Percentiles rank a stretch among this genome's conserved stretches.
Evolutionary conservation across 2,329 filamentous ascomycete species (phyloP).

Genomic region (Sarocladium brachiariae): DNA sequence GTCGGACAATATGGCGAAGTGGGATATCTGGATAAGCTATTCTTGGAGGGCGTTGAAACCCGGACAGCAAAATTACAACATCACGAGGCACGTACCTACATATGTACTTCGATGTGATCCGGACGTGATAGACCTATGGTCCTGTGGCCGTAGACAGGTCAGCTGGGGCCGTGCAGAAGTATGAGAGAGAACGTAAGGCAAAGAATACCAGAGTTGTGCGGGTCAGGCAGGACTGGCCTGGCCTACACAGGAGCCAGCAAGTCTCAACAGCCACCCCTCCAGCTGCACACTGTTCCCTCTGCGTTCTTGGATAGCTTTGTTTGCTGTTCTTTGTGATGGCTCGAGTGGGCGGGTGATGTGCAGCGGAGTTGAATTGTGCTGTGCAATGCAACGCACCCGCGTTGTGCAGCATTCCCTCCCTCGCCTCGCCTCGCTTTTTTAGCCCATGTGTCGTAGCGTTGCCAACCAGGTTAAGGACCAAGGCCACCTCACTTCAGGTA

Average conservation of each 20-base stretch:
- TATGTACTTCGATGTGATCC: too few species aligned
- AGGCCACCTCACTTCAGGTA: background rate
- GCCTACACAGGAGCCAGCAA: too few species aligned
- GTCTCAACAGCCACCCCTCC: conserved; percentile 6
- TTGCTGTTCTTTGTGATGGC: background rate
- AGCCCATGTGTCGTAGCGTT: too few species aligned
- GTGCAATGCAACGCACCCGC: background rate
- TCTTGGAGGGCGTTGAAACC: background rate
- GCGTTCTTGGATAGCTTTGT: background rate
- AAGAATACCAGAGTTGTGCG: conserved; percentile 8
- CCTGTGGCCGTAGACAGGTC: background rate
- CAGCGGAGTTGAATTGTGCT: background rate
- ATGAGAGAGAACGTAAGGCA: background rate
- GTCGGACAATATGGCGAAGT: too few species aligned
- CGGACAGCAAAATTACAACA: background rate
- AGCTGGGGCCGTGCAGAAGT: background rate
- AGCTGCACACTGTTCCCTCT: background rate
- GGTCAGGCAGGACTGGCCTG: too few species aligned
- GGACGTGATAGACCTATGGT: too few species aligned
- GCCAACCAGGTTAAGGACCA: background rate
- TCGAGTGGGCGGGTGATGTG: background rate
- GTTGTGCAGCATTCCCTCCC: conserved; percentile 1
- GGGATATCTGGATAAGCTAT: background rate
- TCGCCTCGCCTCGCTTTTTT: background rate
- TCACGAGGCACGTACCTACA: too few species aligned